A percentile compares a stretch with the other conserved stretches of the same genome.
Evolutionary conservation across 2,329 filamentous ascomycete genomes (phyloP).

Genomic region (Aspergillus sp.): DNA sequence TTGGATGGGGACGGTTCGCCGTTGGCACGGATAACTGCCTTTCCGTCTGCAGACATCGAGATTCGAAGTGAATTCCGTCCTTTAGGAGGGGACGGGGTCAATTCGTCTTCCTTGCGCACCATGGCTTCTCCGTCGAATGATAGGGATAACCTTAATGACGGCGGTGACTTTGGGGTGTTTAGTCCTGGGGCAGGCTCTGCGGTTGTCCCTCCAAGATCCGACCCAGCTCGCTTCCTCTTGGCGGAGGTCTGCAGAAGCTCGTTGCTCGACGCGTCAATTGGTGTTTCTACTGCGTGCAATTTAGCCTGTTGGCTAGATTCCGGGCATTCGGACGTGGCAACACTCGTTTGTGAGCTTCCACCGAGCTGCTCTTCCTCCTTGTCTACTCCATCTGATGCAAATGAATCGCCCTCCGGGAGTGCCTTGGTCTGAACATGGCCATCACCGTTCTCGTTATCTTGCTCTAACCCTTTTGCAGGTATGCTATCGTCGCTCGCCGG

Average conservation of each 20-base stretch:
- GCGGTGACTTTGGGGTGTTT: slow-evolving; percentile 30
- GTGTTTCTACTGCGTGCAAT: slow-evolving; percentile 11
- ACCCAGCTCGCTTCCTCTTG: slow-evolving; percentile 37
- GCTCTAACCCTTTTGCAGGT: slow-evolving; percentile 30
- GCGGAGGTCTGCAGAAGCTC: slow-evolving; percentile 21
- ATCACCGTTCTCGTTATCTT: slow-evolving; percentile 22
- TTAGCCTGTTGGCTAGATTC: slow-evolving; percentile 25
- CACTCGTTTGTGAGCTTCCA: slow-evolving; percentile 32
- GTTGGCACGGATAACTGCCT: slow-evolving; percentile 76
- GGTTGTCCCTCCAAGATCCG: slow-evolving; percentile 25
- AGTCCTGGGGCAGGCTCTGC: slow-evolving; percentile 13
- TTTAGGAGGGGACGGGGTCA: slow-evolving; percentile 42
- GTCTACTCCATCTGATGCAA: slow-evolving; percentile 22
- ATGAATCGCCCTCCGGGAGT: slow-evolving; percentile 24
- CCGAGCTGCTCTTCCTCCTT: slow-evolving; percentile 29
- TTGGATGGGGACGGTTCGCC: slow-evolving; percentile 68
- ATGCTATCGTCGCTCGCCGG: slow-evolving; percentile 30
- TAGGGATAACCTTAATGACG: slow-evolving; percentile 41
- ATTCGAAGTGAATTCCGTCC: slow-evolving; percentile 63
- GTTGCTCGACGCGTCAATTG: slow-evolving; percentile 5
- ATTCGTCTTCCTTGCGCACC: slow-evolving; percentile 38
- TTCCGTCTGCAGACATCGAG: slow-evolving; percentile 82
- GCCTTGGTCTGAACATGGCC: slow-evolving; percentile 17
- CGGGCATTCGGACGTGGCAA: slow-evolving; percentile 25
- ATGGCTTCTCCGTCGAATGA: slow-evolving; percentile 43